Conservation (phyloP, 208 protist genomes). For the Spongospora subterranea region DNA sequence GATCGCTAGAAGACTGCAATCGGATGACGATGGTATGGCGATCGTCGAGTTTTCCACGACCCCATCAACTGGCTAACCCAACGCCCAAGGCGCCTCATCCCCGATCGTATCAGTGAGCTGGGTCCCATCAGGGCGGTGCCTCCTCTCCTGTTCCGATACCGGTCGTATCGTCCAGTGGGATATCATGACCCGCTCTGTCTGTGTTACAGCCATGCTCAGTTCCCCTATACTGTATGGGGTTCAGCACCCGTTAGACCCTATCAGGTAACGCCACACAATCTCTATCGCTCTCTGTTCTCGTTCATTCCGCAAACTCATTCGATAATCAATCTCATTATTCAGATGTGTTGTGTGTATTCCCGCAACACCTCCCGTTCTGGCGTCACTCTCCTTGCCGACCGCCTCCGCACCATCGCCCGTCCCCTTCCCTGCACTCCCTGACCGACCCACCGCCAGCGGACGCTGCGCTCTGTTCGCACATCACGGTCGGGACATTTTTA, state of each 20-base stretch:
- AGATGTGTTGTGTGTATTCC: not conserved
- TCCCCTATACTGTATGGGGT: not conserved
- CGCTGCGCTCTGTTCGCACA: not conserved
- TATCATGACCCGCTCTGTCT: not conserved
- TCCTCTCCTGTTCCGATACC: not conserved
- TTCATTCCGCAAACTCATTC: not conserved
- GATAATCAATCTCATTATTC: not conserved
- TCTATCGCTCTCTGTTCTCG: not conserved
- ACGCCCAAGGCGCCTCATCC: not conserved
- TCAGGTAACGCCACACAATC: not conserved
- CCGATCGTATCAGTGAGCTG: not conserved
- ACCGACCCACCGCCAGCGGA: no score
- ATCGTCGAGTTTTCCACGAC: no score
- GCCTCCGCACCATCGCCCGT: no score
- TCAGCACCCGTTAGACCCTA: constrained; percentile 12
- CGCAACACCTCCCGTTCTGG: not conserved
- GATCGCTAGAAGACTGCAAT: constrained; percentile 17
- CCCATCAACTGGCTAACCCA: not conserved
- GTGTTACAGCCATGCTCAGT: not conserved
- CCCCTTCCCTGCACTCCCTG: no score
- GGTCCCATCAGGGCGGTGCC: not conserved
- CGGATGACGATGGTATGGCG: not conserved
- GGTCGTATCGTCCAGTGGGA: constrained; percentile 32
- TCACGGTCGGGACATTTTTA: not conserved
- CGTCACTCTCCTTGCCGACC: no score